Evolutionary conservation across 495 filamentous ascomycete genomes (phyloP).

Genomic region (Aspergillus campestris): DNA sequence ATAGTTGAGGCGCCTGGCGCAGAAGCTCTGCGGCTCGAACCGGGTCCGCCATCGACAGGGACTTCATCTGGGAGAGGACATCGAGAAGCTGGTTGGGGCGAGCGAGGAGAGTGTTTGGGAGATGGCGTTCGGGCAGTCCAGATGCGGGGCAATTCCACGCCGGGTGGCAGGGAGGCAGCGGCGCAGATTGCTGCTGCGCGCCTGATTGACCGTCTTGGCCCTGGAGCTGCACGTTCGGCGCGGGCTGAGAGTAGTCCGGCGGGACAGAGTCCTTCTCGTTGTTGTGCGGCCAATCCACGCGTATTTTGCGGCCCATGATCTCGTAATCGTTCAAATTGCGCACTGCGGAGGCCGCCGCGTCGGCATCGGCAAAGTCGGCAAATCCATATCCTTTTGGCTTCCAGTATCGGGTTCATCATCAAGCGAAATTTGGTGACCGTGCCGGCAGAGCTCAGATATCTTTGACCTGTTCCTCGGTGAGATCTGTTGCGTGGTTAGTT

Average conservation of each 20-base stretch:
- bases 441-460: slow-evolving; percentile 80
- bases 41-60: slow-evolving; percentile 70
- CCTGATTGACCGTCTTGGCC: slow-evolving; percentile 28
- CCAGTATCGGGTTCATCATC: slow-evolving; percentile 94
- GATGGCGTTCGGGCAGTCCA: slow-evolving; percentile 84
- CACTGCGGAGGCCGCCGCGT: slow-evolving; percentile 88
- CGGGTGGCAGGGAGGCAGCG: slow-evolving; percentile 73
- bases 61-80: slow-evolving; percentile 91
- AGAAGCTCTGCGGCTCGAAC: slow-evolving; percentile 80
- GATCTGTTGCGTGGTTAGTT: slow-evolving; percentile 44
- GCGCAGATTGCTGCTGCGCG: slow-evolving; percentile 27
- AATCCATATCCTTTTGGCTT: slow-evolving; percentile 94
- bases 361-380: slow-evolving; percentile 82
- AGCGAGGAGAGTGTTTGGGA: slow-evolving; percentile 79
- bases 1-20: slow-evolving; percentile 81
- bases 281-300: slow-evolving; percentile 93
- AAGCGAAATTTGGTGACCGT: slow-evolving; percentile 88
- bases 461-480: slow-evolving; percentile 89
- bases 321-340: slow-evolving; percentile 95
- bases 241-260: slow-evolving; percentile 38
- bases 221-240: slow-evolving; percentile 10
- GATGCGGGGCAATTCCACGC: slow-evolving; percentile 72
- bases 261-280: slow-evolving; percentile 66
- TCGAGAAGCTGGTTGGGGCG: slow-evolving; percentile 84
- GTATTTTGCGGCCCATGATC: slow-evolving; percentile 87